Base-by-base conservation (phyloP, 306 rosid species). In the Vicia sativa region DNA sequence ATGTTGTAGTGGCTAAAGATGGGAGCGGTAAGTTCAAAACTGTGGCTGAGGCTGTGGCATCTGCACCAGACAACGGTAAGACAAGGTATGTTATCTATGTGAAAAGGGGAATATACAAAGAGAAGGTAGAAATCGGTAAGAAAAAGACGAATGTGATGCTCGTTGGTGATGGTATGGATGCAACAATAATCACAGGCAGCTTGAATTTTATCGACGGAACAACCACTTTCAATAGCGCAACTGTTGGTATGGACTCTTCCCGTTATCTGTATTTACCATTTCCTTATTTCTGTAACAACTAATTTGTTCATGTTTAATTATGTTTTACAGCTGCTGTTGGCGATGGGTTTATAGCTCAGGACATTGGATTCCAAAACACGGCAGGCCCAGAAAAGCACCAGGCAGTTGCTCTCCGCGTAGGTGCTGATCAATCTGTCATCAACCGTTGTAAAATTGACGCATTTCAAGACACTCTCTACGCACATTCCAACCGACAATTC, bases 301-400 rank as follows among this genome's bases (percentile, higher is more conserved):
- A 6, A 14, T 35, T 35, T 15, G 16, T 59, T 18, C 0, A 2
- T 4, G n/a, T 59, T 14, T 31, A 21, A 16, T 11, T 8, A 42
- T 21, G 11, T 29, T 59, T 65, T 62, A 21, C 72, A 90, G 96
- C 83, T 39, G 95, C 95, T 0, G 87, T 84, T 53, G 95, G 96
- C 0, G 95, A 82, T 59, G 95, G 95, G 7, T 90, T 87, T 44
- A 85, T 90, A 14, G 95, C 83, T 25, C 95, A 87, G 41, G 95
- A 90, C 68, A 74, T 90, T 0, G 26, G 87, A 78, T 62, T 90
- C 69, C 74, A 73, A 53, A 90, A 90, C 85, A 83, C 86, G 9
- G 93, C 96, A 4, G 93, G 93, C 23, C 81, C 96, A 52, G 4
- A 54, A 54, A 87, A 90, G 82, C 87, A 90, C 68, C 95, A 87